Conservation (phyloP, 768 basidiomycete species). For the Coprinopsis sp. region DNA sequence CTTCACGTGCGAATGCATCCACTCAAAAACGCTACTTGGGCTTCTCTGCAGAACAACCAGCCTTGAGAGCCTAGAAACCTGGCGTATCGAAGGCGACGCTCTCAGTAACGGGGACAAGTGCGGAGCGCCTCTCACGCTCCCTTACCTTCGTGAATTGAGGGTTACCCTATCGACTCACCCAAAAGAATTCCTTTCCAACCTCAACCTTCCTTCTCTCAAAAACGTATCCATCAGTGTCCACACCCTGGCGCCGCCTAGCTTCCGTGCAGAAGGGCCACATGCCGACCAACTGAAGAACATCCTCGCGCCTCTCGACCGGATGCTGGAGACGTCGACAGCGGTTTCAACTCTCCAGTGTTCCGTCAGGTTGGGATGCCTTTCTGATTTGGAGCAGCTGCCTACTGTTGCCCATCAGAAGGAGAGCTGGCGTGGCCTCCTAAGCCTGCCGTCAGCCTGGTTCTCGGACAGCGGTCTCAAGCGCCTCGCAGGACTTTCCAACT, state of each 20-base stretch:
- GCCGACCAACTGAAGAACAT: not conserved
- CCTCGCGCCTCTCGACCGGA: not conserved
- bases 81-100: not conserved
- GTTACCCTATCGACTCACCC: not conserved
- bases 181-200: not conserved
- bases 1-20: not conserved
- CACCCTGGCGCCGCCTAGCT: not conserved
- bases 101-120: not conserved
- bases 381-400: too few relatives aligned
- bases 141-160: not conserved
- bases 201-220: not conserved
- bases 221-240: not conserved
- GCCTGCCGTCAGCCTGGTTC: too few relatives aligned
- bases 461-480: too few relatives aligned
- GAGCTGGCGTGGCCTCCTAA: too few relatives aligned
- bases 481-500: too few relatives aligned
- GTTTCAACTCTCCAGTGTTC: not conserved
- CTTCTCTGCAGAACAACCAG: not conserved
- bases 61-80: conserved; percentile 1
- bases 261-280: not conserved
- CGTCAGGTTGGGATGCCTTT: too few relatives aligned
- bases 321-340: not conserved
- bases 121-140: not conserved
- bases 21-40: not conserved
- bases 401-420: too few relatives aligned